Percentiles rank a stretch among this genome's conserved stretches.
Conservation (phyloP, 1,284 basidiomycete genomes). For the Rhodotorula sp. region DNA sequence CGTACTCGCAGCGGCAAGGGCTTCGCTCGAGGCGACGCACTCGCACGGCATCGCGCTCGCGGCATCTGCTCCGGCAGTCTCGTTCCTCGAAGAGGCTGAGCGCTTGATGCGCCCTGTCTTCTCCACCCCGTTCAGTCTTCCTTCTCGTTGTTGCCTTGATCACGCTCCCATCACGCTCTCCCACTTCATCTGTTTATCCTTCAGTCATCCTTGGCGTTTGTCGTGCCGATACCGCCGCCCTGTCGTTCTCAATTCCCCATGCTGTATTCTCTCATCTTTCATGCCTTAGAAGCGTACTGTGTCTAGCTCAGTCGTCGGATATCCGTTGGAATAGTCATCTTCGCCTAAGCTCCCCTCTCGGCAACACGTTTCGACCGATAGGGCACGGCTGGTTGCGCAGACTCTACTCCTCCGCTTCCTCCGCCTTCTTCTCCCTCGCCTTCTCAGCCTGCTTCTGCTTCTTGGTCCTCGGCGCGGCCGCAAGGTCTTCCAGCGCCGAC, state of each 20-base stretch:
- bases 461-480: conserved; percentile 12
- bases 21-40: conserved; percentile 53
- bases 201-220: too few relatives aligned
- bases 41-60: conserved; percentile 52
- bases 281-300: too few relatives aligned
- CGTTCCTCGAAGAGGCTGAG: conserved; percentile 23
- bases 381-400: too few relatives aligned
- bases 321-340: too few relatives aligned
- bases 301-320: too few relatives aligned
- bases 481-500: conserved; percentile 38
- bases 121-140: not conserved
- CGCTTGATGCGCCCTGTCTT: not conserved
- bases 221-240: not conserved
- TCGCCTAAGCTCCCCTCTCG: too few relatives aligned
- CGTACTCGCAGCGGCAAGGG: conserved; percentile 49
- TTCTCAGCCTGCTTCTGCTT: conserved; percentile 13
- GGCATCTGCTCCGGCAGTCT: conserved; percentile 50
- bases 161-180: not conserved
- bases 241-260: not conserved
- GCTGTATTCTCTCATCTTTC: not conserved
- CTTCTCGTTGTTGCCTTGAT: conserved; percentile 4
- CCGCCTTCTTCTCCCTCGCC: not conserved
- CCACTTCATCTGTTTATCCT: too few relatives aligned
- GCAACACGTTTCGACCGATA: too few relatives aligned
- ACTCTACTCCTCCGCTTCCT: too few relatives aligned